phyloP scores from a whole-genome alignment of 768 basidiomycete genomes.

The Cystofilobasidium capitatum region DNA sequence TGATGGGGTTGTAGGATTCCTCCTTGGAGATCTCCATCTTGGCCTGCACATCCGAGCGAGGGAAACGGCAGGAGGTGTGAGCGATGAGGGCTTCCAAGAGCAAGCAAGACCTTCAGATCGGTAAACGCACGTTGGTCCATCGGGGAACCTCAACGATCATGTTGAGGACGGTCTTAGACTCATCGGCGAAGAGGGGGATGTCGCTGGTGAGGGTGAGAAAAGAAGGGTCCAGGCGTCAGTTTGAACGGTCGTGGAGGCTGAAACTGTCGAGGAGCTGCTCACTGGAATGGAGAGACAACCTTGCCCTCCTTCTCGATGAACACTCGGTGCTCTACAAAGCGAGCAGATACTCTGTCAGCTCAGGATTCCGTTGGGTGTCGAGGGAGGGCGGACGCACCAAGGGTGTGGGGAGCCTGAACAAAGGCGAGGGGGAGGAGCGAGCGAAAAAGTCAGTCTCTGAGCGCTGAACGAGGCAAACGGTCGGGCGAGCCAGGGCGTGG shows the following conservation, averaged over 20 bases:
- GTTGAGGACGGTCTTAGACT: constrained; percentile 89
- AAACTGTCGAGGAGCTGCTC: constrained; percentile 18
- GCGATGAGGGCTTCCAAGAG: not conserved
- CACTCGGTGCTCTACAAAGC: constrained; percentile 72
- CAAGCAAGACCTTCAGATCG: not conserved
- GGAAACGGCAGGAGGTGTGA: no score
- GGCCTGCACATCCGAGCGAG: constrained; percentile 47
- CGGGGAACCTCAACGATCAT: constrained; percentile 92
- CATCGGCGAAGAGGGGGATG: constrained; percentile 95
- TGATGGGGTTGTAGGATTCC: constrained; percentile 98
- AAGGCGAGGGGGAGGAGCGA: not conserved
- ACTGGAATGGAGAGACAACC: constrained; percentile 44
- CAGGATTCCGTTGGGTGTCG: no score
- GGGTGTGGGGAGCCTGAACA: constrained; percentile 66
- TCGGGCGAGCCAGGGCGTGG: not conserved
- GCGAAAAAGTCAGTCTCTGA: constrained; percentile 8
- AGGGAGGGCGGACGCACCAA: constrained; percentile 47
- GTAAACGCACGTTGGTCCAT: constrained; percentile 48
- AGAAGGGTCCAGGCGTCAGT: constrained; percentile 33
- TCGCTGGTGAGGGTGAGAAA: constrained; percentile 64
- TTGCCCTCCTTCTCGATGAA: constrained; percentile 83
- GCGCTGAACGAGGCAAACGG: constrained; percentile 1
- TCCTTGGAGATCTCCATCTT: constrained; percentile 99
- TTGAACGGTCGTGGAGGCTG: not conserved
- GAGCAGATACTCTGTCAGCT: not conserved